Conservation (phyloP, 371 early-diverging fungal species). For the Phascolomyces articulosus region DNA sequence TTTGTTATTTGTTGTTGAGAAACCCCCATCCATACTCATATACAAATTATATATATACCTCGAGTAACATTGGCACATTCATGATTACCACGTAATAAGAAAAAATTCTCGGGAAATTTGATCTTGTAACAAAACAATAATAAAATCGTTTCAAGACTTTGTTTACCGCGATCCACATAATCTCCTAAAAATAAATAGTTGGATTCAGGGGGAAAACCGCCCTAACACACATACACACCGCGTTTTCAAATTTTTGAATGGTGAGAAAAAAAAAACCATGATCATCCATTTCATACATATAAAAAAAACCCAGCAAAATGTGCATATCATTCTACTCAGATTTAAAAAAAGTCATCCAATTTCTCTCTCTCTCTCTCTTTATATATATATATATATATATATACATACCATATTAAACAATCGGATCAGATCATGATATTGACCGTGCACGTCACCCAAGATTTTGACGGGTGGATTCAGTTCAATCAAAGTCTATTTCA, state of each 20-base stretch:
- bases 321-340: too few relatives aligned
- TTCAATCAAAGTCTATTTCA: slow-evolving; percentile 78
- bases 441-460: slow-evolving; percentile 96
- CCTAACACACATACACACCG: slow-evolving; percentile 38
- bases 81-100: slow-evolving; percentile 96
- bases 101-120: slow-evolving; percentile 95
- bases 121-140: slow-evolving; percentile 95
- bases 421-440: slow-evolving; percentile 89
- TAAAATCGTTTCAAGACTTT: slow-evolving; percentile 93
- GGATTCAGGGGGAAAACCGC: slow-evolving; percentile 85
- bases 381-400: too few relatives aligned
- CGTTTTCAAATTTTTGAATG: not conserved
- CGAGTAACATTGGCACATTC: slow-evolving; percentile 97
- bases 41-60: slow-evolving; percentile 57
- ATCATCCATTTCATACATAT: too few relatives aligned
- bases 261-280: too few relatives aligned
- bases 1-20: too few relatives aligned
- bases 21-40: too few relatives aligned
- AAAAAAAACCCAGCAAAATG: too few relatives aligned
- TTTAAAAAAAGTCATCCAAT: too few relatives aligned
- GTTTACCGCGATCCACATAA: slow-evolving; percentile 97
- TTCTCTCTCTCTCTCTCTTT: too few relatives aligned
- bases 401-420: slow-evolving; percentile 78
- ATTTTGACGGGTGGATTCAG: slow-evolving; percentile 95
- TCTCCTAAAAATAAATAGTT: slow-evolving; percentile 96